phyloP scores from a whole-genome alignment of 139 green algal genomes.

The Chlamydomonas schloesseri region DNA sequence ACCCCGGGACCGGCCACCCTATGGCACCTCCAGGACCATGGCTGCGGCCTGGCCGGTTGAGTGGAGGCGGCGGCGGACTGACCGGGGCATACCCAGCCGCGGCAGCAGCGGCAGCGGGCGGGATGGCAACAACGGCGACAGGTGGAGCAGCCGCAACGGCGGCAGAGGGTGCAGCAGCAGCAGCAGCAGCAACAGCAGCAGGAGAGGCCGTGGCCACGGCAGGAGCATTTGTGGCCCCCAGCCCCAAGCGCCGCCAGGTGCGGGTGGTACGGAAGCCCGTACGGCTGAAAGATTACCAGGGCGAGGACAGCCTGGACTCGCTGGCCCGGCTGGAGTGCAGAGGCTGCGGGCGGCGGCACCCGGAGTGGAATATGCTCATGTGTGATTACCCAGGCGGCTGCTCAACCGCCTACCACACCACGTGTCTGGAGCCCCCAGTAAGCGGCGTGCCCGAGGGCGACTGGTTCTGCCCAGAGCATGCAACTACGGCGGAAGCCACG shows the following conservation, averaged over 20 bases:
- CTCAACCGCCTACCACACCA: background rate
- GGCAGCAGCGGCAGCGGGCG: no score
- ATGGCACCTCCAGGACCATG: no score
- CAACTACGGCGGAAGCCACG: background rate
- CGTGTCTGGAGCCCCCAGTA: background rate
- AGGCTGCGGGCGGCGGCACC: background rate
- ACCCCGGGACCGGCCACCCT: no score
- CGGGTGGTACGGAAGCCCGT: background rate
- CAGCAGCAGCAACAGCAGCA: background rate
- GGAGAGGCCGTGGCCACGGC: no score
- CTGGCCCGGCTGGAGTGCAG: background rate
- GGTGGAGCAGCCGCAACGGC: no score
- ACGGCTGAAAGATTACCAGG: background rate
- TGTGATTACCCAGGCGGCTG: background rate
- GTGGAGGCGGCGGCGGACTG: no score
- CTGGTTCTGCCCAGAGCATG: background rate
- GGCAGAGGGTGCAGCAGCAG: no score
- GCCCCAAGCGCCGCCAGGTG: no score
- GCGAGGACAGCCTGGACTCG: background rate
- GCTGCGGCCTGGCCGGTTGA: no score
- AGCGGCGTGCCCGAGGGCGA: background rate
- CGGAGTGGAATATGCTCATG: background rate
- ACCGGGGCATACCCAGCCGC: no score
- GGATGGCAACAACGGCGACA: no score
- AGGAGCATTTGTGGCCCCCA: background rate